Evolutionary conservation across 768 basidiomycete genomes (phyloP), one percentile per base, ranked within the genome.

Genomic region (Suillus sp.): DNA sequence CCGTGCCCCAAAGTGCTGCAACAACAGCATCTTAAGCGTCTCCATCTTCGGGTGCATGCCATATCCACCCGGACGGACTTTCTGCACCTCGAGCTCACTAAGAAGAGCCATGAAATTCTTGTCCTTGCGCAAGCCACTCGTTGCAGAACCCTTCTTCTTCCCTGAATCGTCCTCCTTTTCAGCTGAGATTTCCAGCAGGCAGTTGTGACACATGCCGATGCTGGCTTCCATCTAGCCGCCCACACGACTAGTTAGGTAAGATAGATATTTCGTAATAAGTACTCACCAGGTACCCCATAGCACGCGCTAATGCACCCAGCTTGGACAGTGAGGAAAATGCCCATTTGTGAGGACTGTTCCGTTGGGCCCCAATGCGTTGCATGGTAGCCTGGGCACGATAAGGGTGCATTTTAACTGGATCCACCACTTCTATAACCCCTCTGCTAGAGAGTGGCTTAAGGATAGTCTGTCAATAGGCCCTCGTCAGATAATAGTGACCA

Each of bases 1-100:
- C 56, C 64, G 62, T 59, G 67, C 67, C 37, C 74, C 74, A 71
- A 98, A 97, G 74, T 97, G 91, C 50, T 92, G 85, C 20, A 96
- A 75, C 7, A 94, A 78, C 34, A 99, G 78, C 3, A 80, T 78
- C 62, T 87, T 87, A 13, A 96, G 82, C 63, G 83, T 88, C 54
- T 94, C 93, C 87, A 98, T 90, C 79, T 99, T 99, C 4, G 96
- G 96, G 76, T 99, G 96, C 60, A 83, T 72, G 1, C 81, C 73
- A 69, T 89, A 87, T 4, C 87, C 88, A 5, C 67, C 69, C 11
- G 70, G 66, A 10, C 76, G 74, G 32, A 76, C 78, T 60, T 78
- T 78, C 70, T 87, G 84, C n/a, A 70, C 70, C 59, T 91, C 86
- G 20, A 96, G 80, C 71, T 92, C 90, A 40, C 78, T 73, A 67